Percentiles rank a stretch among this genome's conserved stretches.
Conservation (phyloP, 2,329 filamentous ascomycete species). For the Verruconis gallopava region DNA sequence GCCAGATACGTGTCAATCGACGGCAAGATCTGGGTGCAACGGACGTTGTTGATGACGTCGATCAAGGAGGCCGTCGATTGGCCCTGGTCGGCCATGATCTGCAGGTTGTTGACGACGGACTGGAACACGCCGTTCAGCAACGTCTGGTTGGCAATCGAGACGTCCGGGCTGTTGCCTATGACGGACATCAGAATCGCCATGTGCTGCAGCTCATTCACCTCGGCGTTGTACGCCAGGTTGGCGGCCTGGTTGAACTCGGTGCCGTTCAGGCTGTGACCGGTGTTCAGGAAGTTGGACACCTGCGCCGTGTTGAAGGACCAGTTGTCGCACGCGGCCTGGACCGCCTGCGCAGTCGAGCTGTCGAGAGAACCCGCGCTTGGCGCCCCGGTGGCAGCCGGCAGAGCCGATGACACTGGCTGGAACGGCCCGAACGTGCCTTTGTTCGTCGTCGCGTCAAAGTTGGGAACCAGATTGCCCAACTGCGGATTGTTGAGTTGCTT, state of each 20-base stretch:
- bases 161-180: slow-evolving; percentile 14
- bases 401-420: slow-evolving; percentile 4
- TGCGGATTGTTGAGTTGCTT: slow-evolving; percentile 8
- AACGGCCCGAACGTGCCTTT: slow-evolving; percentile 8
- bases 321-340: slow-evolving; percentile 20
- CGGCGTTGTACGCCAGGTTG: slow-evolving; percentile 24
- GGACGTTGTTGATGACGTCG: slow-evolving; percentile 11
- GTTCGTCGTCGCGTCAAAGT: slow-evolving; percentile 9
- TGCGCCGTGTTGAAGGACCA: slow-evolving; percentile 26
- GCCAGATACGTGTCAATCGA: slow-evolving; percentile 11
- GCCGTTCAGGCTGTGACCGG: slow-evolving; percentile 18
- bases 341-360: not conserved
- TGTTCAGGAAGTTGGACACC: slow-evolving; percentile 27
- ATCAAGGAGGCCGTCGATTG: slow-evolving; percentile 3
- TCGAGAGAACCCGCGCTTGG: not conserved
- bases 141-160: slow-evolving; percentile 25
- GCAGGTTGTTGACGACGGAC: slow-evolving; percentile 26
- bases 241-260: slow-evolving; percentile 26
- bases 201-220: slow-evolving; percentile 26
- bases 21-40: slow-evolving; percentile 11
- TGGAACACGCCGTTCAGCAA: slow-evolving; percentile 25
- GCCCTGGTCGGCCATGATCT: slow-evolving; percentile 23
- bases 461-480: slow-evolving; percentile 7
- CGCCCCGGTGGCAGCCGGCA: slow-evolving; percentile 3
- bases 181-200: slow-evolving; percentile 19